A percentile compares a stretch with the other conserved stretches of the same genome.
These are phyloP conservation scores for Aphanoascus verrucosus DNA, from an alignment of 2,329 filamentous ascomycete species.

Conservation along the genomic window DNA sequence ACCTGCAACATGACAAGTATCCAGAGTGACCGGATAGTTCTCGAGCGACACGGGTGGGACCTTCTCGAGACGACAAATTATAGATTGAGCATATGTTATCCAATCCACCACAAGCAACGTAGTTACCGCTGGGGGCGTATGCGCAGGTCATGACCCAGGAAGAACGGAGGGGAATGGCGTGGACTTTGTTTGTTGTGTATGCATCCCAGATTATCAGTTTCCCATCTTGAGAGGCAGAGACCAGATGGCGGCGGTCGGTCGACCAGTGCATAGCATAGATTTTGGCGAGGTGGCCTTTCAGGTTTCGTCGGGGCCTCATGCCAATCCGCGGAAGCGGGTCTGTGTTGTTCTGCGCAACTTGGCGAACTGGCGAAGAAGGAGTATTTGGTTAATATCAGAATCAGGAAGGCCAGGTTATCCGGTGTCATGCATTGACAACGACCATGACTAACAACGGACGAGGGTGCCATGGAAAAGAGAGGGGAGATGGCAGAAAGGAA, in stretches of 20 bases:
- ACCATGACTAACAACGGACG: background rate
- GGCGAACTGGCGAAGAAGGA: slow-evolving; percentile 52
- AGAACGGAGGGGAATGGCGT: slow-evolving; percentile 91
- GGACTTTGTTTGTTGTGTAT: slow-evolving; percentile 98
- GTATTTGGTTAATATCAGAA: background rate
- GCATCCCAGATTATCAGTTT: slow-evolving; percentile 99
- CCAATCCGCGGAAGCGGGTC: slow-evolving; percentile 84
- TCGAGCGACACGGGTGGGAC: slow-evolving; percentile 89
- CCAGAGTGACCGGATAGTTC: slow-evolving; percentile 95
- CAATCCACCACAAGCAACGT: slow-evolving; percentile 93
- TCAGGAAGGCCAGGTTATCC: background rate
- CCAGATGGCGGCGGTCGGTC: slow-evolving; percentile 89
- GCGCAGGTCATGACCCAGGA: slow-evolving; percentile 99
- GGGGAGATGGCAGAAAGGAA: slow-evolving; percentile 20
- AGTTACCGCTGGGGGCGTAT: slow-evolving; percentile 96
- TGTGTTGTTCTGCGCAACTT: slow-evolving; percentile 84
- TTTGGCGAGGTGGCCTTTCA: slow-evolving; percentile 97
- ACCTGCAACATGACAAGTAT: slow-evolving; percentile 95
- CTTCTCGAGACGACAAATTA: slow-evolving; percentile 92
- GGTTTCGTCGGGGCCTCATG: slow-evolving; percentile 94
- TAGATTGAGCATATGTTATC: slow-evolving; percentile 99
- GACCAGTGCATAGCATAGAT: slow-evolving; percentile 99
- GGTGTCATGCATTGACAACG: background rate
- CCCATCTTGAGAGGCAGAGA: slow-evolving; percentile 95
- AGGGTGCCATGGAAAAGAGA: background rate